Base-by-base conservation (phyloP, 805 yeast genomes). In the Metschnikowia anglica region DNA sequence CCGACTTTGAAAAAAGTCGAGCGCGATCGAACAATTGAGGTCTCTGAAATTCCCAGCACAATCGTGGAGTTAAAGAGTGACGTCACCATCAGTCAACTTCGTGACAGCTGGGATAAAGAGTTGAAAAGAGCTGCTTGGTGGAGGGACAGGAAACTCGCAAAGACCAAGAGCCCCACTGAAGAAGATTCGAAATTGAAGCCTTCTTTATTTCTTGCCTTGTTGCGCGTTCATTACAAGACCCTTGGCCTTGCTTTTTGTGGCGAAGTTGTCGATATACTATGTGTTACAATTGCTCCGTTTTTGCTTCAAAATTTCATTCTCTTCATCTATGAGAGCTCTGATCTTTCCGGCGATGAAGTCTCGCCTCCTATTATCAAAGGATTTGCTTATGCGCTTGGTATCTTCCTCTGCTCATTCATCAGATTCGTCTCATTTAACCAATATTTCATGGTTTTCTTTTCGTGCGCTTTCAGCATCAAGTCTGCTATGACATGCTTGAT, bases 311-410 rank as follows among this genome's bases (percentile, higher is more conserved):
- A 47, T 23, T 60, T 66, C 38, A 61, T 66, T 25, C 39, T 54
- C 19, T 63, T 54, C 52, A 61, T 64, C 40, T 40, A 53, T 16
- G 47, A 43, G 6, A 18, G 20, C 35, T 49, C 43, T 23, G 50
- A 42, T 15, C 40, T 43, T n/a, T 20, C 51, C 4, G 36, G 19
- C 13, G 46, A 32, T 26, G 31, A 27, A 19, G 21, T 35, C 11
- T 41, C 39, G 30, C 53, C 55, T 11, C 55, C 55, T 1, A 21
- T 49, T 45, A 82, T 91, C 61, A 57, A 79, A 63, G 90, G 89
- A 37, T 71, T 93, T 35, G 97, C 91, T 63, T 73, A 87, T 58
- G 81, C 89, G 47, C 83, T 83, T 63, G 95, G 96, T 60, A 90
- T 68, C 41, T 67, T 60, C 46, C 27, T 54, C n/a, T 49, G 58